Conservation (phyloP, 805 yeast genomes). For the Novakomyces olei region DNA sequence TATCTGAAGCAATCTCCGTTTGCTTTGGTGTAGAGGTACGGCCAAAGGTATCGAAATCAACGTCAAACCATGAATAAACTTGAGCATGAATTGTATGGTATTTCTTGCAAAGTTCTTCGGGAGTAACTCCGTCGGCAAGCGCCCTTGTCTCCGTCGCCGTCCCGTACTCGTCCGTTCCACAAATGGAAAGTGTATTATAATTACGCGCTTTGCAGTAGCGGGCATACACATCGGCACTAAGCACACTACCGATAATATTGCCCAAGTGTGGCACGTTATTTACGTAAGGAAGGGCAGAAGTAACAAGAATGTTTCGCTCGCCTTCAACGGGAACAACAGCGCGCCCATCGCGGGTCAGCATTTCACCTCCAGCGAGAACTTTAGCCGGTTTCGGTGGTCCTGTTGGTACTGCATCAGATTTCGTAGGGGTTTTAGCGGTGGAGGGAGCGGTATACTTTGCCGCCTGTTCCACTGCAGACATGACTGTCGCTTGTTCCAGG, state of each 20-base stretch:
- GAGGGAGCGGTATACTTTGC: conserved; percentile 6
- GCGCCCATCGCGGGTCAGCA: conserved; percentile 7
- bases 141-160: conserved; percentile 99
- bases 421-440: neutral
- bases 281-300: conserved; percentile 94
- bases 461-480: neutral
- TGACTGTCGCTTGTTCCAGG: neutral
- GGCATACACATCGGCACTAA: conserved; percentile 82
- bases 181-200: conserved; percentile 61
- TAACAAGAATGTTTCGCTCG: conserved; percentile 65
- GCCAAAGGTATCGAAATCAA: conserved; percentile 86
- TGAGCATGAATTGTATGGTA: conserved; percentile 68
- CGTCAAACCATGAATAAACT: conserved; percentile 91
- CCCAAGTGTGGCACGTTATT: conserved; percentile 98
- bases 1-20: conserved; percentile 88
- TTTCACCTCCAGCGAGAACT: conserved; percentile 5
- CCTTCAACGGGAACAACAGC: conserved; percentile 43
- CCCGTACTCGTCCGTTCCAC: conserved; percentile 99
- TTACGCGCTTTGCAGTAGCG: conserved; percentile 64
- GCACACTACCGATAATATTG: conserved; percentile 83
- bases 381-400: conserved; percentile 2
- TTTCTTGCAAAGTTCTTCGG: conserved; percentile 74
- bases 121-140: conserved; percentile 74
- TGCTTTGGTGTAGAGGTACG: conserved; percentile 84
- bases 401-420: conserved; percentile 1